Percentiles rank a stretch among this genome's conserved stretches.
phyloP scores from a whole-genome alignment of 2,329 filamentous ascomycete genomes.

The Colletotrichum destructivum region DNA sequence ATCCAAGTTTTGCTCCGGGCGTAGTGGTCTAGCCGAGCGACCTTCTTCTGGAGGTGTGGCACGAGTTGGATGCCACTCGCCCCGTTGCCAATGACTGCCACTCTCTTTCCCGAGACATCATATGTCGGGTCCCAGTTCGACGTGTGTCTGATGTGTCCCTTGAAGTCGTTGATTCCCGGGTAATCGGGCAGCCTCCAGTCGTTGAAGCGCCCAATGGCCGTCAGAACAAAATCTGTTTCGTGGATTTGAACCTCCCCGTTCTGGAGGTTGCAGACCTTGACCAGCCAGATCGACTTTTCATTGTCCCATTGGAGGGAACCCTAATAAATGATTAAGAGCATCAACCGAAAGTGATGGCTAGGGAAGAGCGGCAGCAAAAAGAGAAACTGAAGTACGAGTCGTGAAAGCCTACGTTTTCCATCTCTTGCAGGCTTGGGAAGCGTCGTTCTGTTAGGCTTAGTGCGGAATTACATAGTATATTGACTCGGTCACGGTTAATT shows the following conservation, averaged over 20 bases:
- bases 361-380: too few species aligned
- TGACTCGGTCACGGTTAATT: too few species aligned
- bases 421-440: too few species aligned
- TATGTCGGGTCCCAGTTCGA: constrained; percentile 71
- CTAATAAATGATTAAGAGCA: too few species aligned
- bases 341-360: too few species aligned
- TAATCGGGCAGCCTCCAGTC: constrained; percentile 73
- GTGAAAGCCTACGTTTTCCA: too few species aligned
- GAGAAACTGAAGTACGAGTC: too few species aligned
- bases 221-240: constrained; percentile 73
- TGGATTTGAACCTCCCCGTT: constrained; percentile 58
- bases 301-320: constrained; percentile 66
- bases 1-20: constrained; percentile 78
- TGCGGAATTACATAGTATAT: too few species aligned
- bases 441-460: too few species aligned
- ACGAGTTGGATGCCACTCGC: constrained; percentile 72
- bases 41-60: constrained; percentile 65
- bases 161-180: constrained; percentile 68
- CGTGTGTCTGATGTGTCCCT: constrained; percentile 72
- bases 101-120: constrained; percentile 63
- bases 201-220: constrained; percentile 77
- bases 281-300: constrained; percentile 66
- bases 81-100: constrained; percentile 75
- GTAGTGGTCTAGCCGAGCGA: constrained; percentile 73
- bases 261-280: constrained; percentile 54